These are phyloP conservation scores for Fusarium sp. DNA, from an alignment of 2,329 filamentous ascomycete species.

Conservation along the genomic window DNA sequence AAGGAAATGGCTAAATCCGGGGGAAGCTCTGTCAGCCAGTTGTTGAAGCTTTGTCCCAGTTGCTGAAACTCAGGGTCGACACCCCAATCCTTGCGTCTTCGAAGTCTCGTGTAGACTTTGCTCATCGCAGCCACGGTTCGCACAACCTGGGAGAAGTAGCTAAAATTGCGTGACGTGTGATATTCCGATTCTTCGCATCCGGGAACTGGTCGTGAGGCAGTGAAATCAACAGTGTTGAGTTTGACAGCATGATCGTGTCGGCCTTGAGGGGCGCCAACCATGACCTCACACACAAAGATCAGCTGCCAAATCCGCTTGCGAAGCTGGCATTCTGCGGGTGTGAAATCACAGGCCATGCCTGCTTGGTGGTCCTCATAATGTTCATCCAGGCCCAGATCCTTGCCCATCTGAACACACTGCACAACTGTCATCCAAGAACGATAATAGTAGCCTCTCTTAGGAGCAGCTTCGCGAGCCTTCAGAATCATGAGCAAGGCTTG, in stretches of 20 bases:
- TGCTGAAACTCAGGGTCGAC: conserved; percentile 85
- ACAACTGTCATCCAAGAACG: conserved; percentile 97
- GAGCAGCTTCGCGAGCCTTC: conserved; percentile 91
- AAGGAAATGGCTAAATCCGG: conserved; percentile 82
- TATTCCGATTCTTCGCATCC: conserved; percentile 81
- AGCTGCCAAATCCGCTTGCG: conserved; percentile 93
- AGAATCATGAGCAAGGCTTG: conserved; percentile 89
- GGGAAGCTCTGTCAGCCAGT: conserved; percentile 83
- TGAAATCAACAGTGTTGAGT: conserved; percentile 80
- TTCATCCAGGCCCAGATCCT: conserved; percentile 89
- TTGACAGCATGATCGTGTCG: conserved; percentile 83
- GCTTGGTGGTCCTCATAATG: conserved; percentile 83
- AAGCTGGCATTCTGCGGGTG: conserved; percentile 79
- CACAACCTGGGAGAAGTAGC: conserved; percentile 81
- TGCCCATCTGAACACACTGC: conserved; percentile 91
- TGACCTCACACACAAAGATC: conserved; percentile 85
- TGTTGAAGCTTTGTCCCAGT: conserved; percentile 80
- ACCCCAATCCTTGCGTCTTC: conserved; percentile 86
- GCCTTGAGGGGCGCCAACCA: conserved; percentile 94
- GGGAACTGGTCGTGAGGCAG: conserved; percentile 70
- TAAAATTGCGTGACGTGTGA: conserved; percentile 84
- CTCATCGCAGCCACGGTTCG: conserved; percentile 83
- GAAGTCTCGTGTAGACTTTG: conserved; percentile 77
- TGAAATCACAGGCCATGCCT: conserved; percentile 76
- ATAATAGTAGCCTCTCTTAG: conserved; percentile 95